phyloP scores from a whole-genome alignment of 257 asterid species.

The Nicotiana obtusifolia region DNA sequence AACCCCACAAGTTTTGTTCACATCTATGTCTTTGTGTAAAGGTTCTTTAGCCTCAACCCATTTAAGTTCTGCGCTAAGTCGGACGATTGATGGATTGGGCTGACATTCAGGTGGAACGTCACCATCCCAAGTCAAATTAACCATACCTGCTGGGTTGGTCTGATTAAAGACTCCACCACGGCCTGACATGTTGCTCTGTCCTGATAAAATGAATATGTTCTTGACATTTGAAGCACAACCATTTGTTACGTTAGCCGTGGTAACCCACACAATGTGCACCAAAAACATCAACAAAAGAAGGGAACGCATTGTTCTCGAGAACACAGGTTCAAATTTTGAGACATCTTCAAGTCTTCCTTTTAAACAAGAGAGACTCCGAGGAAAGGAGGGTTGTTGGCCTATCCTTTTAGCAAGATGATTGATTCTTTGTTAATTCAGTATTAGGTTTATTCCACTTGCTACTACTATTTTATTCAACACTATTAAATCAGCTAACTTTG shows the following conservation, averaged over 20 bases:
- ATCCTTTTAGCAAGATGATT: background rate
- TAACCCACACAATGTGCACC: background rate
- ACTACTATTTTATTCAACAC: background rate
- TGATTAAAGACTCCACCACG: conserved; percentile 13
- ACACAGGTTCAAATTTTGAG: background rate
- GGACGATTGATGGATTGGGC: conserved; percentile 18
- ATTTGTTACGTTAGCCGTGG: background rate
- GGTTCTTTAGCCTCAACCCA: conserved; percentile 38
- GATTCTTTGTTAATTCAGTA: background rate
- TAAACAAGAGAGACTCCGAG: background rate
- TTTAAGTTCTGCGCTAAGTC: background rate
- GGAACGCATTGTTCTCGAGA: background rate
- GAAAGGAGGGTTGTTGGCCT: background rate
- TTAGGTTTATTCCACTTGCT: background rate
- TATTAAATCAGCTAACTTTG: background rate
- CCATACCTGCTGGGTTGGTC: background rate
- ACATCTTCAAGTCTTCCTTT: background rate
- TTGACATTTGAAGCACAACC: background rate
- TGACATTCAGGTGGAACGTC: conserved; percentile 8
- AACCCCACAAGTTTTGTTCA: conserved; percentile 18
- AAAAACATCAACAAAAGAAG: background rate
- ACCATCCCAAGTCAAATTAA: conserved; percentile 9
- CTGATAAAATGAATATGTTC: conserved; percentile 13
- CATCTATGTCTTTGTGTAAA: conserved; percentile 32
- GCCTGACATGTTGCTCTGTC: conserved; percentile 24